Conservation (phyloP, 805 yeast genomes). For the Kodamaea jinghongensis region DNA sequence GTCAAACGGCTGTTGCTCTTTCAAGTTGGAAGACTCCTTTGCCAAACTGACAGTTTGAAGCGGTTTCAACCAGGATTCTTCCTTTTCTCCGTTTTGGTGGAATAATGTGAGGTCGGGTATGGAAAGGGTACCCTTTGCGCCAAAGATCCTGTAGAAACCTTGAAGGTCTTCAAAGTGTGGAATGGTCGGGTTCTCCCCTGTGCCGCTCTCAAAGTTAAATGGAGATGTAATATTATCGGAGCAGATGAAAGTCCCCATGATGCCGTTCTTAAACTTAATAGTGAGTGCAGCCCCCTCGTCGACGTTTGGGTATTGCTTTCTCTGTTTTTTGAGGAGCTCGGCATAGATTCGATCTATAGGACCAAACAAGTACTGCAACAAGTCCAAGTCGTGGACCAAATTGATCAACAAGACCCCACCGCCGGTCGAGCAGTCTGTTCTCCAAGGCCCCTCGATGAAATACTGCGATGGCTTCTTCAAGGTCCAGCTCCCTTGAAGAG, state of each 20-base stretch:
- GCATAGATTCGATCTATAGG: constrained; percentile 40
- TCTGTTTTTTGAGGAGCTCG: constrained; percentile 32
- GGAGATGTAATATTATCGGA: constrained; percentile 42
- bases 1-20: constrained; percentile 30
- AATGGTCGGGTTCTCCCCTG: constrained; percentile 44
- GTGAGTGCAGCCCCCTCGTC: constrained; percentile 45
- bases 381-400: constrained; percentile 41
- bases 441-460: constrained; percentile 38
- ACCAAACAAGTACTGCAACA: constrained; percentile 39
- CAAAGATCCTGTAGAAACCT: constrained; percentile 40
- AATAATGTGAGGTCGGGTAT: constrained; percentile 40
- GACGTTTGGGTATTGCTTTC: constrained; percentile 24
- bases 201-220: constrained; percentile 39
- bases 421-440: constrained; percentile 31
- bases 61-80: constrained; percentile 30
- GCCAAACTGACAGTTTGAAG: constrained; percentile 12
- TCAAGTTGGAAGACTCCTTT: constrained; percentile 7
- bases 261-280: constrained; percentile 34
- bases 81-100: constrained; percentile 24
- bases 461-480: constrained; percentile 34
- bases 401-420: constrained; percentile 43
- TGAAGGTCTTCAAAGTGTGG: constrained; percentile 28
- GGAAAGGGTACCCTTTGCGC: constrained; percentile 37
- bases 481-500: constrained; percentile 43
- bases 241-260: constrained; percentile 41